Evolutionary conservation across 2,329 filamentous ascomycete genomes (phyloP), one percentile per base, ranked within the genome.

Genomic region (Beauveria rudraprayagi): DNA sequence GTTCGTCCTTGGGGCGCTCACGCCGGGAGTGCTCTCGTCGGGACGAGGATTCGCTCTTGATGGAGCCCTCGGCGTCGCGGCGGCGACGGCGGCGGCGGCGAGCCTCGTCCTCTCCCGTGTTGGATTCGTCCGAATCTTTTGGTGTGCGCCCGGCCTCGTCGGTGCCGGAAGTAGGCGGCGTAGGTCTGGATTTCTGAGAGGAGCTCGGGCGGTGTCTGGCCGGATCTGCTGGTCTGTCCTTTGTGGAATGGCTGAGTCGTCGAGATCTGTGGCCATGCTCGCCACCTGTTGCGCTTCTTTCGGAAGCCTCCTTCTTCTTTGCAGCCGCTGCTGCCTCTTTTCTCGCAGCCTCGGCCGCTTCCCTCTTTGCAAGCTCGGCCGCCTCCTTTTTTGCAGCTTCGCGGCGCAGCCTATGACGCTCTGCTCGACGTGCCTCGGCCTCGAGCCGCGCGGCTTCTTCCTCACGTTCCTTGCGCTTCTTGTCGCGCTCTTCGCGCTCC

Each of bases 201-300:
- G 51, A 54, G 22, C 48, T 24, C 2, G 50, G 19, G 28, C 58
- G 58, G 17, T 60, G 40, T 9, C 28, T 40, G 19, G 11, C 8
- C 1, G 24, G 66, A 55, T 11, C 67, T 61, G 65, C 64, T 34
- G 68, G 65, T 17, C 65, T 65, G 41, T 71, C 69, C 3, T 75
- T 71, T 43, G 70, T 70, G 5, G 77, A 73, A 28, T 76, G 70
- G 64, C 76, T 79, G 55, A 75, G 72, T 7, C 76, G 75, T 28
- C 74, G 76, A 48, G 76, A 78, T 46, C 73, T 47, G 16, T 60
- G 73, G 46, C 73, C 58, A 28, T 55, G 41, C 5, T 54, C 43
- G 9, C 41, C n/a, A 8, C 48, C 22, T 3, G 57, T 19, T 5
- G n/a, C 37, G 41, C 50, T 48, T 22, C 17, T 46, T 4, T 52